phyloP scores from a whole-genome alignment of 2,329 filamentous ascomycete species.

The Fusarium pininemorale region DNA sequence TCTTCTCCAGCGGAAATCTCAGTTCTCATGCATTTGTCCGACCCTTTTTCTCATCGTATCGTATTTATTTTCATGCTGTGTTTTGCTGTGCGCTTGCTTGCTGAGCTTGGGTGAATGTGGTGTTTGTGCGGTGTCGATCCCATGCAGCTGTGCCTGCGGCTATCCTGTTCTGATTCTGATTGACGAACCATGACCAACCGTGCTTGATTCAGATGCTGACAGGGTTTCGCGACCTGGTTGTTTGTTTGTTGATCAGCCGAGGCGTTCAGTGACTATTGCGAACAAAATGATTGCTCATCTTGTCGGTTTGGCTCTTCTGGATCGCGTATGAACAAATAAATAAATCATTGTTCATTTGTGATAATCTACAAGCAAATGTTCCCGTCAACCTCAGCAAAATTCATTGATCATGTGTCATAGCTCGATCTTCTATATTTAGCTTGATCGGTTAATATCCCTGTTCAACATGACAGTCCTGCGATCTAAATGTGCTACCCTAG shows the following conservation, averaged over 20 bases:
- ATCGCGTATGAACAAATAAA: neutral
- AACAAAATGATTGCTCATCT: neutral
- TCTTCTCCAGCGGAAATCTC: neutral
- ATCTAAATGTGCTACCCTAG: slow-evolving; percentile 3
- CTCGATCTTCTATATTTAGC: neutral
- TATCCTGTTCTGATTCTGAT: slow-evolving; percentile 10
- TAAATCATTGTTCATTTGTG: neutral
- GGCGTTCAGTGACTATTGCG: neutral
- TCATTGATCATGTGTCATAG: neutral
- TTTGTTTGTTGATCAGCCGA: slow-evolving; percentile 2
- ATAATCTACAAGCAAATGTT: neutral
- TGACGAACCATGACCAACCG: slow-evolving; percentile 17
- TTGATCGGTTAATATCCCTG: neutral
- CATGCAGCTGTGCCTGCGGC: slow-evolving; percentile 23
- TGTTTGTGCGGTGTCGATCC: slow-evolving; percentile 24
- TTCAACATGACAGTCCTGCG: neutral
- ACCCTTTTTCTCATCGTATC: slow-evolving; percentile 3
- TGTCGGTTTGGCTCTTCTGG: neutral
- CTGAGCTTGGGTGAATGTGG: neutral
- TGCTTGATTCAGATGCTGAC: slow-evolving; percentile 19
- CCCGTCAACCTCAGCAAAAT: neutral
- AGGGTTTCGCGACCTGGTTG: slow-evolving; percentile 4
- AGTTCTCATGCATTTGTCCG: slow-evolving; percentile 4
- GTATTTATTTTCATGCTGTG: slow-evolving; percentile 18
- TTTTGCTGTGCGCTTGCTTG: neutral